Evolutionary conservation across 805 yeast genomes (phyloP), one percentile per base, ranked within the genome.

Genomic region (Yarrowia sp.): DNA sequence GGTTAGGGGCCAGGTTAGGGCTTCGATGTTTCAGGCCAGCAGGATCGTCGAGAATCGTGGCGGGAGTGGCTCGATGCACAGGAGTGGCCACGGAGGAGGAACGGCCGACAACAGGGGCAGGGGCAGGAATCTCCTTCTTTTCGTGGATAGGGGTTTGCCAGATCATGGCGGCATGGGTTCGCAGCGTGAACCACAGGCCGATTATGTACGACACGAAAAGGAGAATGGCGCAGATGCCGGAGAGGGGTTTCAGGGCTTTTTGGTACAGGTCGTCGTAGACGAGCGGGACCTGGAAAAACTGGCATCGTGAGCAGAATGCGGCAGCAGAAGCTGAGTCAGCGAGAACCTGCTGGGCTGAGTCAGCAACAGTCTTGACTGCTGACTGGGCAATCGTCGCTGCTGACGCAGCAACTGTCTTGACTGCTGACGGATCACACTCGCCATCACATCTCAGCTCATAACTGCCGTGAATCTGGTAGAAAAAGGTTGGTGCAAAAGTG

Each of bases 101-200:
- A 0, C 58, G 10, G n/a, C 44, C 59, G 6, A 5, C 28, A 19
- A 3, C 11, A 17, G 44, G 44, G 61, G 16, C 36, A 14, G 58
- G 41, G 36, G 3, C 19, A 11, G 26, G 26, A 2, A 16, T 46
- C 44, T 22, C 71, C 72, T 6, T 74, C 73, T 62, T 81, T 83
- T 2, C 77, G 72, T 14, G 77, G 11, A 58, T 81, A 3, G 87
- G 86, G 0, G 86, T 83, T 51, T 90, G 89, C 99, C 99, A 95
- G 68, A 95, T 95, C 77, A 92, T 80, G 0, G 97, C 93, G 0
- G 99, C 99, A 76, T 95, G 99, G 0, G 98, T 95, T 71, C 96
- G 84, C 71, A 95, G 81, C 0, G 99, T 95, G 75, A 95, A 95
- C 83, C 91, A 87, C 46, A 95, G 79, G 1, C 99, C 98, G 75